phyloP scores from a whole-genome alignment of 2,329 filamentous ascomycete genomes.

The Phialemonium atrogriseum region DNA sequence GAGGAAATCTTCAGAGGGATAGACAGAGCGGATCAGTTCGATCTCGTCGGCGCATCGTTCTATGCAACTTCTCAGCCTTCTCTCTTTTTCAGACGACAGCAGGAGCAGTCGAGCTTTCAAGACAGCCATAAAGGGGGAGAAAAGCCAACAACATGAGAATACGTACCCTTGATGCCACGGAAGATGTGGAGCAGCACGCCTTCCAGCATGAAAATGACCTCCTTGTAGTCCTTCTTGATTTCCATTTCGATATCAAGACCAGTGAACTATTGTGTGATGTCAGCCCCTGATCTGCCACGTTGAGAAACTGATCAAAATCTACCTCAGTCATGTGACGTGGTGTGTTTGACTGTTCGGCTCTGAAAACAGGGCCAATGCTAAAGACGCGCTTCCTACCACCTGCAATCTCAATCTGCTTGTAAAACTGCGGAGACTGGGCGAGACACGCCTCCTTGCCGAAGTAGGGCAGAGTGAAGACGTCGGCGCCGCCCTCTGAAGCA shows the following conservation, averaged over 20 bases:
- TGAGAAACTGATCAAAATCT: constrained; percentile 9
- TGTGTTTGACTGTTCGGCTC: constrained; percentile 81
- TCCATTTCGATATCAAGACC: constrained; percentile 89
- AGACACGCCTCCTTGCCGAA: constrained; percentile 78
- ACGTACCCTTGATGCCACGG: constrained; percentile 50
- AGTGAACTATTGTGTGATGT: constrained; percentile 48
- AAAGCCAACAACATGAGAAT: too few relatives aligned
- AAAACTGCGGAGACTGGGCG: constrained; percentile 76
- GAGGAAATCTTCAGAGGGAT: constrained; percentile 65
- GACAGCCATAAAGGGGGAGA: neutral
- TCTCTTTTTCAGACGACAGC: too few relatives aligned
- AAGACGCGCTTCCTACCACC: constrained; percentile 70
- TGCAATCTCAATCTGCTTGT: constrained; percentile 82
- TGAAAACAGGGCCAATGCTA: constrained; percentile 73
- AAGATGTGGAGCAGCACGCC: constrained; percentile 72
- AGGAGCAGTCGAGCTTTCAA: constrained; percentile 22
- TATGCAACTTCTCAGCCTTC: too few relatives aligned
- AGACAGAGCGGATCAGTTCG: constrained; percentile 58
- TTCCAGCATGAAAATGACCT: constrained; percentile 66
- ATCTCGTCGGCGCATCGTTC: constrained; percentile 59
- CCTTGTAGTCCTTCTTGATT: constrained; percentile 69
- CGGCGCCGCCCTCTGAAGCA: constrained; percentile 85
- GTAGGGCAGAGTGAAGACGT: constrained; percentile 85
- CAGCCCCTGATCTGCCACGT: neutral
- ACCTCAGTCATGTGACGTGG: constrained; percentile 76